Conservation (phyloP, 306 rosid species). For the Abrus pulchellus region DNA sequence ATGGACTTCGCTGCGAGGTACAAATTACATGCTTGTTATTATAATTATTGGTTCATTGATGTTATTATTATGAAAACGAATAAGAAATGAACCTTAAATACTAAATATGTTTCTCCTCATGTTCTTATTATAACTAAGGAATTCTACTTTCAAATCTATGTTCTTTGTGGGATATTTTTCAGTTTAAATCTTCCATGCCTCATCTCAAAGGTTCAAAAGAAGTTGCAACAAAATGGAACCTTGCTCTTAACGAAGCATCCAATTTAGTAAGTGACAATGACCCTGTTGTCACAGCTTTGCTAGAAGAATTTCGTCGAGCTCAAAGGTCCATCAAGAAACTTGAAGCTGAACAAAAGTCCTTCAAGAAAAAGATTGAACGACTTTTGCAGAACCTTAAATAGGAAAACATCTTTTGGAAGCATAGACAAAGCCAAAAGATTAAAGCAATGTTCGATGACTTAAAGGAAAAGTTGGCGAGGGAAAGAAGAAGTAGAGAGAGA, state of each 20-base stretch:
- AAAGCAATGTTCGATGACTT: conserved; percentile 45
- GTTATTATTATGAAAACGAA: neutral
- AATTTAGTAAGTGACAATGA: neutral
- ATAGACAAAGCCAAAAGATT: conserved; percentile 42
- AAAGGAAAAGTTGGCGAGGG: conserved; percentile 49
- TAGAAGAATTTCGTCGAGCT: conserved; percentile 52
- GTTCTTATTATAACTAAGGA: no score
- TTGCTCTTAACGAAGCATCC: conserved; percentile 31
- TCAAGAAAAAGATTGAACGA: conserved; percentile 52
- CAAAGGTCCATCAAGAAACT: conserved; percentile 50
- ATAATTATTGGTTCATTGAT: neutral
- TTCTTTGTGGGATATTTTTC: neutral
- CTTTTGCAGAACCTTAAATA: conserved; percentile 56
- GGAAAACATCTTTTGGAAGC: conserved; percentile 46
- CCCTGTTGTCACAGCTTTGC: conserved; percentile 47
- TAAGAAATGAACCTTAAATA: neutral
- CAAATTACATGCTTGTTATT: conserved; percentile 2
- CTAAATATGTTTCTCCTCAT: neutral
- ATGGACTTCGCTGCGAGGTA: conserved; percentile 54
- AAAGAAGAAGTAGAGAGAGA: conserved; percentile 56
- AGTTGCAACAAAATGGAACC: conserved; percentile 51
- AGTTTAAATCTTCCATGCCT: conserved; percentile 48
- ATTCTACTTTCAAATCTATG: neutral
- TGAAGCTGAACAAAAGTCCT: conserved; percentile 45
- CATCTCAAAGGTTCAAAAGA: conserved; percentile 43